These are phyloP conservation scores for Magnusiomyces paraingens DNA, from an alignment of 1,139 yeast species.

Conservation along the genomic window DNA sequence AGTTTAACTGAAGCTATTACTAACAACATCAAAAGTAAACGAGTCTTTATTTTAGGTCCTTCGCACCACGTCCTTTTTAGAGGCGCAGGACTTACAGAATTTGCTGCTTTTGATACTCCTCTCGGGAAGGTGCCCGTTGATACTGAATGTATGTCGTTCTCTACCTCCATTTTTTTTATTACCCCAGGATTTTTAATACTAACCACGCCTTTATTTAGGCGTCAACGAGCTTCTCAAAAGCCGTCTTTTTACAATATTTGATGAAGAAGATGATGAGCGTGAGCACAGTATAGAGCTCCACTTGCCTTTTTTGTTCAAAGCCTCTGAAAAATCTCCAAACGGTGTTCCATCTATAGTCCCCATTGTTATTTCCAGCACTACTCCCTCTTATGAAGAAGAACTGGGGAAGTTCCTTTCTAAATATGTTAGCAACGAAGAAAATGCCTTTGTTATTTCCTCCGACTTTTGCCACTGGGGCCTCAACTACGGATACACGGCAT, in stretches of 20 bases:
- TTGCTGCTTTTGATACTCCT: constrained; percentile 65
- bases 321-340: constrained; percentile 33
- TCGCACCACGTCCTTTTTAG: constrained; percentile 85
- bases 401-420: constrained; percentile 48
- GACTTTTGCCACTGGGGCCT: constrained; percentile 98
- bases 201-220: constrained; percentile 4
- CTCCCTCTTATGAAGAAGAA: constrained; percentile 39
- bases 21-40: constrained; percentile 34
- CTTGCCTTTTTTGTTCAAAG: constrained; percentile 61
- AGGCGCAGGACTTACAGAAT: constrained; percentile 52
- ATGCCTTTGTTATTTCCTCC: constrained; percentile 73
- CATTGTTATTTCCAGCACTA: constrained; percentile 65
- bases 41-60: constrained; percentile 84
- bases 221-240: constrained; percentile 31
- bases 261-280: constrained; percentile 56
- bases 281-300: constrained; percentile 98
- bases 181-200: not conserved
- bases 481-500: constrained; percentile 65
- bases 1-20: too few relatives aligned
- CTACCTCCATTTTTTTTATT: not conserved
- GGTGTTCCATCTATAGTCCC: constrained; percentile 56
- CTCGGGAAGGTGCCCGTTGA: constrained; percentile 71
- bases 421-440: constrained; percentile 48
- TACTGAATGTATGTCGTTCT: constrained; percentile 30
- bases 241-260: constrained; percentile 51